These are phyloP conservation scores for Gentiana straminea DNA, from an alignment of 257 asterid species.

Conservation along the genomic window DNA sequence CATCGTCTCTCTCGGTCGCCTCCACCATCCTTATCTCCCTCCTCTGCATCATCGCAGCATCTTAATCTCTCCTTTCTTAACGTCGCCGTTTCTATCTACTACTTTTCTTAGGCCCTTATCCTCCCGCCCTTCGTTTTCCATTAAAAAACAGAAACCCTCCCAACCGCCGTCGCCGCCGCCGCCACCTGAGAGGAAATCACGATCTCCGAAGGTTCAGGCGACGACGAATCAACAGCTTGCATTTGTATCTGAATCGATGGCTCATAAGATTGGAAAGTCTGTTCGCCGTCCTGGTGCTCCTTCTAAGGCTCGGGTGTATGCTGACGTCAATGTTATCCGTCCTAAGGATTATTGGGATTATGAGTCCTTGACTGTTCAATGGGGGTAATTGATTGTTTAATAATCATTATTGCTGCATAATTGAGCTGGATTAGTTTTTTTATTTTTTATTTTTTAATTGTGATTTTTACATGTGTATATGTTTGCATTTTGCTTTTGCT, in stretches of 20 bases:
- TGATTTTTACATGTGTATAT: too few relatives aligned
- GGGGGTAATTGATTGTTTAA: conserved; percentile 51
- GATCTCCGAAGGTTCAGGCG: conserved; percentile 15
- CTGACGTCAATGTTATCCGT: conserved; percentile 72
- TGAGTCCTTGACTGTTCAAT: conserved; percentile 79
- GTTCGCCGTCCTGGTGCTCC: conserved; percentile 76
- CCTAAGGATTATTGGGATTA: conserved; percentile 95
- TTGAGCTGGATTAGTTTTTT: not conserved
- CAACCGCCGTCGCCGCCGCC: conserved; percentile 9
- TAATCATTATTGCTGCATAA: too few relatives aligned
- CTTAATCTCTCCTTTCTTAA: conserved; percentile 2
- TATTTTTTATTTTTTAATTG: too few relatives aligned
- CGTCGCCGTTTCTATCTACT: conserved; percentile 13
- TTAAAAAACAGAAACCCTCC: conserved; percentile 11
- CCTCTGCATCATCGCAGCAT: not conserved
- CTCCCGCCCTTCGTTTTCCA: conserved; percentile 20
- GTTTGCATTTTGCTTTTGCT: too few relatives aligned
- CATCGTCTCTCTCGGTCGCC: conserved; percentile 34
- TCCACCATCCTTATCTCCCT: conserved; percentile 8
- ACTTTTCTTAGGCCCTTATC: conserved; percentile 26
- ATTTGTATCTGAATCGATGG: conserved; percentile 43
- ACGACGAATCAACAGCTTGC: conserved; percentile 23
- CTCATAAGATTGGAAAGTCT: conserved; percentile 87
- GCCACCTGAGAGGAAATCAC: conserved; percentile 4
- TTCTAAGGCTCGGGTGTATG: conserved; percentile 75